phyloP scores from a whole-genome alignment of 305 asterid genomes.

The Solanum hybrid region DNA sequence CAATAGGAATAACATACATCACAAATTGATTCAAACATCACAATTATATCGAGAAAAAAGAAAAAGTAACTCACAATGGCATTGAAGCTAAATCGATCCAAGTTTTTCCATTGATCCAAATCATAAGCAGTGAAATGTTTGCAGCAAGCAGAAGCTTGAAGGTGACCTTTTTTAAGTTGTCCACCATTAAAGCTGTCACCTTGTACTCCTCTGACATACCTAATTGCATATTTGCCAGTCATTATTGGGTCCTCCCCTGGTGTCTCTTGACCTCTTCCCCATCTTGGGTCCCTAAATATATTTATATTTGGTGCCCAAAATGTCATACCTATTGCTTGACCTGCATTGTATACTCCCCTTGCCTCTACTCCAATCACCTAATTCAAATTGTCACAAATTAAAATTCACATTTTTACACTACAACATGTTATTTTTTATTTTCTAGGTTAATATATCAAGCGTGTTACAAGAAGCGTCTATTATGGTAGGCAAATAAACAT shows the following conservation, averaged over 20 bases:
- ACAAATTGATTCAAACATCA: background rate
- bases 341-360: constrained; percentile 63
- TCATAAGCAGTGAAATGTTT: constrained; percentile 86
- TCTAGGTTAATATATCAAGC: no score
- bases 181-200: constrained; percentile 66
- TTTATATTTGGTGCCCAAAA: constrained; percentile 91
- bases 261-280: constrained; percentile 92
- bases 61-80: constrained; percentile 33
- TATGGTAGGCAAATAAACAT: no score
- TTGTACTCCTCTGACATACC: constrained; percentile 73
- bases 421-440: no score
- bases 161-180: constrained; percentile 18
- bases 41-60: background rate
- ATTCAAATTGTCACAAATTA: background rate
- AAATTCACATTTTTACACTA: background rate
- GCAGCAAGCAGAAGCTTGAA: constrained; percentile 81
- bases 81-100: constrained; percentile 46
- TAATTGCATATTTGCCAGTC: constrained; percentile 46
- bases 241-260: constrained; percentile 67
- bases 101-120: constrained; percentile 70
- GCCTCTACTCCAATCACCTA: constrained; percentile 70
- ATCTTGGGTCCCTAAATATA: constrained; percentile 74
- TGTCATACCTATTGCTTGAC: constrained; percentile 70
- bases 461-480: no score
- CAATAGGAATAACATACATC: background rate